Conservation (phyloP, 2,329 filamentous ascomycete genomes). For the Pseudogymnoascus verrucosus region DNA sequence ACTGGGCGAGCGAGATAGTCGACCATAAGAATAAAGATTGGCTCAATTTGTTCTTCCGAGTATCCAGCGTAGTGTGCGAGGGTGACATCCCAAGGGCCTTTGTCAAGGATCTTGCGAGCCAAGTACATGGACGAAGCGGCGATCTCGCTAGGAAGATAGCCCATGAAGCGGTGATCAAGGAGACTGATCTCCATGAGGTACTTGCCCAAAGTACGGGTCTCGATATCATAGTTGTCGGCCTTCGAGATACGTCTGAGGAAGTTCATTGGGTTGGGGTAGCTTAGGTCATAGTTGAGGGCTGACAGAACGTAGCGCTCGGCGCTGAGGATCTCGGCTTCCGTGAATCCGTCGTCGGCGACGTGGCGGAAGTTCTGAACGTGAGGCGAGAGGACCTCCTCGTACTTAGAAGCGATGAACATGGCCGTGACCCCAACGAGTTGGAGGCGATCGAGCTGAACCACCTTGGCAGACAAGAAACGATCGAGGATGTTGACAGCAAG, state of each 20-base stretch:
- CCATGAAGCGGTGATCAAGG: constrained; percentile 88
- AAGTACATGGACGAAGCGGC: constrained; percentile 94
- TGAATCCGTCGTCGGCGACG: constrained; percentile 94
- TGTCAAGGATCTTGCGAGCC: constrained; percentile 79
- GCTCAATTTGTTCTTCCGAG: constrained; percentile 83
- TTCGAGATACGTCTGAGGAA: constrained; percentile 98
- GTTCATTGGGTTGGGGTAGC: constrained; percentile 99
- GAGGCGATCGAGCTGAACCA: constrained; percentile 90
- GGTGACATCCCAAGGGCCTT: constrained; percentile 86
- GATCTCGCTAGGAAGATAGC: constrained; percentile 79
- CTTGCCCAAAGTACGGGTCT: constrained; percentile 93
- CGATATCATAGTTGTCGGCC: constrained; percentile 98
- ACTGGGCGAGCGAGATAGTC: constrained; percentile 91
- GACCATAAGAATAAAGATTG: constrained; percentile 88
- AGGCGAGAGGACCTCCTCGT: constrained; percentile 94
- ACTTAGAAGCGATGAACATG: constrained; percentile 99
- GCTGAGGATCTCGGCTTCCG: constrained; percentile 87
- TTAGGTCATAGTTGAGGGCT: constrained; percentile 91
- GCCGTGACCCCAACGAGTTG: constrained; percentile 96
- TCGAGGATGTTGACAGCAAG: constrained; percentile 97
- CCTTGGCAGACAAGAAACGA: constrained; percentile 90
- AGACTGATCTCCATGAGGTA: constrained; percentile 97
- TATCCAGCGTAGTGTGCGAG: constrained; percentile 89
- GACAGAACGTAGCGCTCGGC: constrained; percentile 93
- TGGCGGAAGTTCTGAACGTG: constrained; percentile 95